Evolutionary conservation across 2,329 filamentous ascomycete species (phyloP).

Genomic region (Orbilia blumenaviensis): DNA sequence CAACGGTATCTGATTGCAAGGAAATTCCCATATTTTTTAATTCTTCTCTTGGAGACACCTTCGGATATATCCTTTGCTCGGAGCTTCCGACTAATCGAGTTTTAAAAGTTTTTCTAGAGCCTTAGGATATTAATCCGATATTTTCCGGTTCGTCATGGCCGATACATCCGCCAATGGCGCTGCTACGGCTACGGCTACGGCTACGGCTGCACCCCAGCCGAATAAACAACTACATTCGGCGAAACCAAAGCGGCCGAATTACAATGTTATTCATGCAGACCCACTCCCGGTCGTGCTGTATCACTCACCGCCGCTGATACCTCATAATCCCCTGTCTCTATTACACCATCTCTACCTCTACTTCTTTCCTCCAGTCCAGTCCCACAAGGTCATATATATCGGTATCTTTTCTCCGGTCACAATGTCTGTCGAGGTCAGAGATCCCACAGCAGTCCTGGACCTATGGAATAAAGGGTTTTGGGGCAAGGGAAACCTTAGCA

Average conservation of each 20-base stretch:
- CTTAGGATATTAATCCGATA: constrained; percentile 22
- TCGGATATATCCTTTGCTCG: constrained; percentile 41
- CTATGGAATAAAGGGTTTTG: constrained; percentile 98
- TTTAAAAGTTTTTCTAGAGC: constrained; percentile 34
- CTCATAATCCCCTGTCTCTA: constrained; percentile 89
- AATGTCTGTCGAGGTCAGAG: constrained; percentile 82
- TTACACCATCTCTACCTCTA: constrained; percentile 82
- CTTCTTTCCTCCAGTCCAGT: constrained; percentile 71
- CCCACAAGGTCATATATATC: constrained; percentile 72
- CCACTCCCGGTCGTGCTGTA: constrained; percentile 82
- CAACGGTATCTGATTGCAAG: constrained; percentile 91
- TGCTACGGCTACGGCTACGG: constrained; percentile 35
- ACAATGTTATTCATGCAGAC: constrained; percentile 80
- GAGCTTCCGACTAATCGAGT: constrained; percentile 40
- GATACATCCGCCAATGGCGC: constrained; percentile 47
- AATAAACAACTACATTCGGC: constrained; percentile 39
- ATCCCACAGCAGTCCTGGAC: constrained; percentile 77
- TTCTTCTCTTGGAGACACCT: background rate
- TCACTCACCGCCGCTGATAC: constrained; percentile 86
- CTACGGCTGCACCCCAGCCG: constrained; percentile 54
- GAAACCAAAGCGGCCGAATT: constrained; percentile 67
- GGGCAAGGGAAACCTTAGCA: constrained; percentile 89
- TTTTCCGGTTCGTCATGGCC: constrained; percentile 45
- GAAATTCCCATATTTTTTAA: constrained; percentile 32
- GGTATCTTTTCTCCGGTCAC: constrained; percentile 85